These are phyloP conservation scores for rapeseed (Brassica napus) DNA, from an alignment of 345 rosid species.

Conservation along the genomic window Da-Ae NC_063441.1:21764501-21765000, in stretches of 20 bases:
- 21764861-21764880: slow-evolving; percentile 65
- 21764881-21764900: slow-evolving; percentile 84
- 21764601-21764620: slow-evolving; percentile 76
- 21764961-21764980: slow-evolving; percentile 64
- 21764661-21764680: slow-evolving; percentile 92
- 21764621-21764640: slow-evolving; percentile 72
- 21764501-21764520: slow-evolving; percentile 88
- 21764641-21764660: slow-evolving; percentile 86
- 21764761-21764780: slow-evolving; percentile 62
- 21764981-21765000: slow-evolving; percentile 61
- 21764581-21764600: slow-evolving; percentile 74
- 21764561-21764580: slow-evolving; percentile 94
- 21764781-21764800: slow-evolving; percentile 68
- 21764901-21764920: slow-evolving; percentile 92
- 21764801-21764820: slow-evolving; percentile 79
- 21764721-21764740: slow-evolving; percentile 98
- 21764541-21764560: slow-evolving; percentile 90
- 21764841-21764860: slow-evolving; percentile 81
- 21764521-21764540: slow-evolving; percentile 80
- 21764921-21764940: slow-evolving; percentile 76
- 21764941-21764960: slow-evolving; percentile 56
- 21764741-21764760: slow-evolving; percentile 67
- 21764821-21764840: slow-evolving; percentile 95
- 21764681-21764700: slow-evolving; percentile 80
- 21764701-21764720: slow-evolving; percentile 80